Conservation (phyloP, 2,329 filamentous ascomycete species). For the Beauveria pseudobassiana region DNA sequence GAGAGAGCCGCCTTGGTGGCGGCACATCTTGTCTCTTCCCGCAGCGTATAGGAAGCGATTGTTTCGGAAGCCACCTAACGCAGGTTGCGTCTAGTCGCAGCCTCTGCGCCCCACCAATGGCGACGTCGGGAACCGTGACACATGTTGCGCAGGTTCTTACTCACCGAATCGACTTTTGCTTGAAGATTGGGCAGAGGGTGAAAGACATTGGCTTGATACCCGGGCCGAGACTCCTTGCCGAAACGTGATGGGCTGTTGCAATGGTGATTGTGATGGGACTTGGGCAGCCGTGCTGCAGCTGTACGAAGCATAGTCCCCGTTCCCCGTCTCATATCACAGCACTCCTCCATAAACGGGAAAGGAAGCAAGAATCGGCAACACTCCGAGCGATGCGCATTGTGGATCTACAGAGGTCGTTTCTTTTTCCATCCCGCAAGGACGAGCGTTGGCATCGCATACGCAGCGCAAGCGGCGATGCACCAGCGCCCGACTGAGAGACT, state of each 20-base stretch:
- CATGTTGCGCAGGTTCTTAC: background rate
- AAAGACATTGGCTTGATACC: background rate
- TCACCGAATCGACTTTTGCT: background rate
- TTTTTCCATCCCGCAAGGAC: background rate
- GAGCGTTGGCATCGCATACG: background rate
- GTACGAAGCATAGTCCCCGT: background rate
- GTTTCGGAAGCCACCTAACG: background rate
- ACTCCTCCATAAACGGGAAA: background rate
- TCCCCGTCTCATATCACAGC: background rate
- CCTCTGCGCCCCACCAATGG: background rate
- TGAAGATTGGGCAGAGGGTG: background rate
- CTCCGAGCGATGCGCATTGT: background rate
- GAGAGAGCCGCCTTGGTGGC: background rate
- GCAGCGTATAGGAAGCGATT: background rate
- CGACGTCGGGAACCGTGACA: background rate
- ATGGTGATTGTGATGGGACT: background rate
- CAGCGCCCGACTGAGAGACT: background rate
- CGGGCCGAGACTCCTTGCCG: background rate
- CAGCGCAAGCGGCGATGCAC: background rate
- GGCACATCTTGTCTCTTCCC: slow-evolving; percentile 1
- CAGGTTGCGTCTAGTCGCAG: background rate
- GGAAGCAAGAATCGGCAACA: background rate
- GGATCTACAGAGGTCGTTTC: background rate
- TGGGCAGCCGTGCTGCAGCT: background rate
- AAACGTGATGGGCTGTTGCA: background rate